A percentile compares a stretch with the other conserved stretches of the same genome.
Conservation (phyloP, 2,329 filamentous ascomycete genomes). For the Phoma sp. region DNA sequence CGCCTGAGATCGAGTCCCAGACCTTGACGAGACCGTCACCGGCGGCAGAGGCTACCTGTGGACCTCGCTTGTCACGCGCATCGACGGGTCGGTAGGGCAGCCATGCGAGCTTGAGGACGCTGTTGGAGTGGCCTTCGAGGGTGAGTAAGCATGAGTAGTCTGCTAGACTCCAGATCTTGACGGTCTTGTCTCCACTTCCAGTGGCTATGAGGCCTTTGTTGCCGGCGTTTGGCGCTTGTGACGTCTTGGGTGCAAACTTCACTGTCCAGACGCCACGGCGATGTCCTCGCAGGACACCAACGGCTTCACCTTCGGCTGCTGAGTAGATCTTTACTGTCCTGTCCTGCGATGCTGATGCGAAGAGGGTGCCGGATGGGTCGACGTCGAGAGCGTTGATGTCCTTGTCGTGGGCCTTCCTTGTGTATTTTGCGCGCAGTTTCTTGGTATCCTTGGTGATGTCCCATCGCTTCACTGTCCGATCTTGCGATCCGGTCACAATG, state of each 20-base stretch:
- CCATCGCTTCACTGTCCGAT: conserved; percentile 95
- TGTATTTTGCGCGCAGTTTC: conserved; percentile 74
- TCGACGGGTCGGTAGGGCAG: conserved; percentile 60
- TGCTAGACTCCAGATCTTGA: conserved; percentile 91
- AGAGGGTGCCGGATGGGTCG: conserved; percentile 74
- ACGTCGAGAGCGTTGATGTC: conserved; percentile 96
- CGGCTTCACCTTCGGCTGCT: conserved; percentile 82
- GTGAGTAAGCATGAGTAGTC: conserved; percentile 94
- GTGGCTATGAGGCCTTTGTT: conserved; percentile 85
- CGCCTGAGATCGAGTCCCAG: conserved; percentile 87
- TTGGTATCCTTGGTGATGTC: conserved; percentile 65
- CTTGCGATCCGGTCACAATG: conserved; percentile 89
- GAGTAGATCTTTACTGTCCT: conserved; percentile 98
- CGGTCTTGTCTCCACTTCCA: conserved; percentile 92
- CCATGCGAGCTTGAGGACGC: conserved; percentile 92
- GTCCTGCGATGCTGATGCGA: conserved; percentile 96
- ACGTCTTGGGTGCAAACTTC: conserved; percentile 81
- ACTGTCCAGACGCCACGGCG: conserved; percentile 96
- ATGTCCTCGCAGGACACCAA: conserved; percentile 90
- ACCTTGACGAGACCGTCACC: conserved; percentile 96
- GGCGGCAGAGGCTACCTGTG: conserved; percentile 83
- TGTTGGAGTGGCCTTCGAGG: conserved; percentile 96
- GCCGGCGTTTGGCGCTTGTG: conserved; percentile 64
- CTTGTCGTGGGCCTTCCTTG: conserved; percentile 95
- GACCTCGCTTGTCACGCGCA: conserved; percentile 59